Percentiles rank a stretch among this genome's conserved stretches.
Conservation (phyloP, 768 basidiomycete species). For the Favolaschia claudopus region DNA sequence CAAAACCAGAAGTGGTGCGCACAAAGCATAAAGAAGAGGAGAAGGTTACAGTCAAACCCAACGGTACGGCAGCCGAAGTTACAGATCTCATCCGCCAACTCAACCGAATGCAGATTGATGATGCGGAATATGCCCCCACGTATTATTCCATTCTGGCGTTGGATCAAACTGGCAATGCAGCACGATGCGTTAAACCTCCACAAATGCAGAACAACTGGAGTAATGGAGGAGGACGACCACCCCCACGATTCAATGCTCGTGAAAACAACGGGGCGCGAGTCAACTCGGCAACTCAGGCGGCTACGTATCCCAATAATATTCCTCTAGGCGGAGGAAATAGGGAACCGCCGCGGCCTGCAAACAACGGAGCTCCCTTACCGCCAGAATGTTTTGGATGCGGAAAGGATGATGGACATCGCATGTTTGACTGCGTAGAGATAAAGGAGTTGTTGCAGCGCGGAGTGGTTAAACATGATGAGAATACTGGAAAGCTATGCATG, state of each 20-base stretch:
- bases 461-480: too few relatives aligned
- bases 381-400: not conserved
- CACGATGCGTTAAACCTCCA: conserved; percentile 2
- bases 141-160: conserved; percentile 20
- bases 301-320: not conserved
- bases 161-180: not conserved
- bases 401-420: too few relatives aligned
- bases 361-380: not conserved
- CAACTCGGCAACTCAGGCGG: not conserved
- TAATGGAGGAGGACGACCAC: not conserved
- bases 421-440: too few relatives aligned
- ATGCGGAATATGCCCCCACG: conserved; percentile 15
- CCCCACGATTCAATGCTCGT: not conserved
- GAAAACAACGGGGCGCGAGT: not conserved
- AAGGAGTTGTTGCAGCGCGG: too few relatives aligned
- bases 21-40: not conserved
- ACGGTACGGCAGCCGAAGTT: not conserved
- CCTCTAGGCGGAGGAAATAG: not conserved
- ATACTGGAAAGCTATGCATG: too few relatives aligned
- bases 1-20: not conserved
- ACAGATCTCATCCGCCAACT: conserved; percentile 9
- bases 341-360: not conserved
- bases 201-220: not conserved
- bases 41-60: not conserved
- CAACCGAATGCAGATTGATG: conserved; percentile 13